Evolutionary conservation across 805 yeast genomes (phyloP), one percentile per base, ranked within the genome.

Genomic region (Pichia californica): DNA sequence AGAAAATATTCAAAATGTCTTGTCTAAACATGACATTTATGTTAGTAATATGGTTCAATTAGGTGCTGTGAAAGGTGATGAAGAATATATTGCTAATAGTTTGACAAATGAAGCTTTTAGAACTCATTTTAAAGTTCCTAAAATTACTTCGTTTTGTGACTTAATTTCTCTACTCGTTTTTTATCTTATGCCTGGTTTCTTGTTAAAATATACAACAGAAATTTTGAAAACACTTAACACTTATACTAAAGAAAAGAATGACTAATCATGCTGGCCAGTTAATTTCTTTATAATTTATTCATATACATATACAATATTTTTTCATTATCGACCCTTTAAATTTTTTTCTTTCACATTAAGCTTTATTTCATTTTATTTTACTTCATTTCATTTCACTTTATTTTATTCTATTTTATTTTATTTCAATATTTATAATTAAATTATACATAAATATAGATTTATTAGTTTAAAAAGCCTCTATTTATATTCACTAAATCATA

Each of bases 71-170:
- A 31, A 32, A 2, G 45, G 42, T 20, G 42, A 41, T 27, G 45
- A 45, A 31, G 21, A 30, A 7, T 41, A 32, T 23, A 25, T 45
- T 18, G 48, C 41, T 10, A 42, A 41, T 3, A 38, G 34, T 16
- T 25, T 32, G 7, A 26, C 38, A 16, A 30, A 25, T 13, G 48
- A 45, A 15, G 25, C 34, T 26, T 15, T 29, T 1, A 33, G 48
- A 32, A 28, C 27, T 8, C 5, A 28, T 10, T 47, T 47, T 13
- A 44, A 38, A 29, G 41, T 36, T 10, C 15, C 18, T 4, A 42
- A 34, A 14, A 15, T 46, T 14, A 9, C 6, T 9, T 28, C 37
- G 14, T 13, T 40, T 11, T 8, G 3, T 18, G 38, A 39, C 29
- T 15, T 46, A 5, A 3, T 43, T 11, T 32, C 38, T 11, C 21